These are phyloP conservation scores for Juncus inflexus DNA, from an alignment of 176 grass and related monocot species.

Conservation along the genomic window DNA sequence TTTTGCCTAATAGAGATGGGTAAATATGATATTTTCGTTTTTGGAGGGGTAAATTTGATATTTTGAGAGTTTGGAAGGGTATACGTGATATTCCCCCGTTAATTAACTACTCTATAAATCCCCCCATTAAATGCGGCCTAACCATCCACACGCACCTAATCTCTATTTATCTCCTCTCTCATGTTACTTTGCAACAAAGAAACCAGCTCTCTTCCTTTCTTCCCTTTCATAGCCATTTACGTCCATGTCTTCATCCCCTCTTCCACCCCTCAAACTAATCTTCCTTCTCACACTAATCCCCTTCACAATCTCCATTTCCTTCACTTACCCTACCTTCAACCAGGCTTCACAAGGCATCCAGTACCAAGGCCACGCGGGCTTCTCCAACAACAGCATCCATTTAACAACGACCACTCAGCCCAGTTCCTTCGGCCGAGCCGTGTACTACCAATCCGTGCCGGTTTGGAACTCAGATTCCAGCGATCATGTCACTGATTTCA, in stretches of 20 bases:
- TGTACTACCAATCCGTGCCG: slow-evolving; percentile 22
- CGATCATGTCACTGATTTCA: slow-evolving; percentile 24
- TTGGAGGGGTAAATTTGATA: too few relatives aligned
- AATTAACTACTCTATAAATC: too few relatives aligned
- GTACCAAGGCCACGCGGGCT: slow-evolving; percentile 25
- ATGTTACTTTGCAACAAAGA: background rate
- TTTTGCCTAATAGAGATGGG: too few relatives aligned
- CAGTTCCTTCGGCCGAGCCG: slow-evolving; percentile 14
- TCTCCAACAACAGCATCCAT: slow-evolving; percentile 29
- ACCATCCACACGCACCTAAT: too few relatives aligned
- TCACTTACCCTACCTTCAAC: slow-evolving; percentile 21
- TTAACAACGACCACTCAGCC: slow-evolving; percentile 11
- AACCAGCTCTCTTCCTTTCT: background rate
- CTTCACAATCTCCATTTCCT: slow-evolving; percentile 16
- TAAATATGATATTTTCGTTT: too few relatives aligned
- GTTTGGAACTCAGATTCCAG: slow-evolving; percentile 19
- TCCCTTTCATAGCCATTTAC: too few relatives aligned
- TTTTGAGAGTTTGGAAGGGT: too few relatives aligned
- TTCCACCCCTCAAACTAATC: background rate
- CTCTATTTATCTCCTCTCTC: too few relatives aligned
- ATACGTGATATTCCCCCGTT: too few relatives aligned
- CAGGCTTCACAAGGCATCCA: slow-evolving; percentile 13
- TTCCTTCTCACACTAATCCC: slow-evolving; percentile 1
- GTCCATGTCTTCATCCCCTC: background rate
- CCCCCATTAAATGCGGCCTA: too few relatives aligned